These are phyloP conservation scores for Vaccinium corymbosum DNA, from an alignment of 148 eudicot species.

Conservation along the genomic window DNA sequence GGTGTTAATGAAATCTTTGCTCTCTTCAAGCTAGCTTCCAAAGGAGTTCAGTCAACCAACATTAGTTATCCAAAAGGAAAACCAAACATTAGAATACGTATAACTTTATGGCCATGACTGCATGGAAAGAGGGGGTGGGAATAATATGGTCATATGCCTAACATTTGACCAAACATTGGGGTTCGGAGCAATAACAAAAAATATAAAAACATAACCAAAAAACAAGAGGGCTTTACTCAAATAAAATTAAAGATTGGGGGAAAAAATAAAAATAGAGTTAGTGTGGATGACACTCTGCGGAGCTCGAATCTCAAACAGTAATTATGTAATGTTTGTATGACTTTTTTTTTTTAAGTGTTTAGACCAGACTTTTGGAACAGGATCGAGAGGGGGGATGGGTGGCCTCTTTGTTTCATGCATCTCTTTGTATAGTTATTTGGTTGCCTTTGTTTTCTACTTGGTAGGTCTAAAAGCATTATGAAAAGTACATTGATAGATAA, in stretches of 20 bases:
- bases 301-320: constrained; percentile 33
- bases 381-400: not conserved
- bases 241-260: not conserved
- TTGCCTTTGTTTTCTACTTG: not conserved
- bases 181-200: constrained; percentile 19
- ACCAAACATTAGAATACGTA: not conserved
- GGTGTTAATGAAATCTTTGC: no score
- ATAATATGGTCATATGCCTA: constrained; percentile 17
- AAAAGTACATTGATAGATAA: no score
- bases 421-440: not conserved
- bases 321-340: not conserved
- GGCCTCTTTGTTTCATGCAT: not conserved
- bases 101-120: not conserved
- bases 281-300: constrained; percentile 19
- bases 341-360: constrained; percentile 1
- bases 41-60: no score
- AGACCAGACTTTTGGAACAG: constrained; percentile 16
- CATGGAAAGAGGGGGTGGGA: not conserved
- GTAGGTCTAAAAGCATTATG: no score
- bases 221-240: not conserved
- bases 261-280: not conserved
- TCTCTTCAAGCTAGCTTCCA: no score
- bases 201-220: not conserved
- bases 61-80: not conserved
- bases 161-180: constrained; percentile 21